Evolutionary conservation across 495 filamentous ascomycete genomes (phyloP).

Genomic region (Penicillium cinerascens): DNA sequence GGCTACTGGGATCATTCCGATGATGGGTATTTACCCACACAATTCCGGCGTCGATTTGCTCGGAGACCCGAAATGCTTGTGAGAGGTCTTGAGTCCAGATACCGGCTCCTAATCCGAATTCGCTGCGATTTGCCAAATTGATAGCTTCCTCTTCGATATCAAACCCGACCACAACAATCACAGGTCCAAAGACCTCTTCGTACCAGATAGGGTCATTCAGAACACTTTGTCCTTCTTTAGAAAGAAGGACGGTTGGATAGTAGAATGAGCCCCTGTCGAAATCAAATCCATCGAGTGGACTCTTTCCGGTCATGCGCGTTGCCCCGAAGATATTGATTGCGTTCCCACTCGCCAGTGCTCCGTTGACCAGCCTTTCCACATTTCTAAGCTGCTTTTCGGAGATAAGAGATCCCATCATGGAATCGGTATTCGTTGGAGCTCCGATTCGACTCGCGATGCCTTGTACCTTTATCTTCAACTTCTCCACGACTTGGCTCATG

Average conservation of each 20-base stretch:
- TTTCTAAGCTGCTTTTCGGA: slow-evolving; percentile 16
- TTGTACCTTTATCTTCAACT: slow-evolving; percentile 38
- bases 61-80: slow-evolving; percentile 45
- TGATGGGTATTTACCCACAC: slow-evolving; percentile 50
- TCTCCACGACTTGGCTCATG: slow-evolving; percentile 30
- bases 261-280: slow-evolving; percentile 54
- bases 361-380: slow-evolving; percentile 22
- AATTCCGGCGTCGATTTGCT: slow-evolving; percentile 48
- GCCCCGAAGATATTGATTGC: slow-evolving; percentile 30
- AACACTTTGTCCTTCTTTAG: slow-evolving; percentile 5
- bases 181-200: slow-evolving; percentile 50
- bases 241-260: slow-evolving; percentile 51
- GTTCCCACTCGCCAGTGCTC: slow-evolving; percentile 26
- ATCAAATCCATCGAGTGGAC: slow-evolving; percentile 16
- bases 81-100: slow-evolving; percentile 53
- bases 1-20: slow-evolving; percentile 26
- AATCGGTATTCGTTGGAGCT: slow-evolving; percentile 11
- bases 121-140: slow-evolving; percentile 36
- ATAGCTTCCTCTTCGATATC: slow-evolving; percentile 40
- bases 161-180: slow-evolving; percentile 41
- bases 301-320: slow-evolving; percentile 28
- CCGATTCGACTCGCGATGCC: slow-evolving; percentile 35
- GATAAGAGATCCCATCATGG: slow-evolving; percentile 23
- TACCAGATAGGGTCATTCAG: slow-evolving; percentile 27
- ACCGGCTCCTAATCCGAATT: slow-evolving; percentile 40